Evolutionary conservation across 2,329 filamentous ascomycete genomes (phyloP), one percentile per base, ranked within the genome.

Genomic region (Colletotrichum cereale): DNA sequence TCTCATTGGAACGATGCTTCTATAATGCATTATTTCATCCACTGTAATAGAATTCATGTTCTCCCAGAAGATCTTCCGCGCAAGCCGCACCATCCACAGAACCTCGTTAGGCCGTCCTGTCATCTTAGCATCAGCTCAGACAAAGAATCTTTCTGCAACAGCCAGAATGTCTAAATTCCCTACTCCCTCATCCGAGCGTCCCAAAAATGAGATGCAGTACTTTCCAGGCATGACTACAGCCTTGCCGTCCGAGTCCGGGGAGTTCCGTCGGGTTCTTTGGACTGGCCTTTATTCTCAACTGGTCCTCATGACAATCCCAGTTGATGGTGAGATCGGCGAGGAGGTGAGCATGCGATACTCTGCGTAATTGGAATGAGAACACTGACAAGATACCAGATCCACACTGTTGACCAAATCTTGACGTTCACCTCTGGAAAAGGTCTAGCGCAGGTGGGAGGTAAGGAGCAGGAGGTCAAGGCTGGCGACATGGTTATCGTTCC

Each of bases 291-390:
- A 91, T 77, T 86, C 84, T 14, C 90, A 92, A 78, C 79, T 92
- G 11, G 89, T 91, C 0, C 84, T 89, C 0, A 92, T 91, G 89
- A 89, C 89, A 53, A 84, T 92, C 0, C 90, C 89, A 0, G 86
- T 90, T 0, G 86, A 85, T 18, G 89, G 89, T 2, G 89, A 92
- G 38, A 91, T 92, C 74, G 89, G 90, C n/a, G 89, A 91, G 63
- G 89, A 91, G 80, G 89, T 90, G 71, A 79, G 89, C 90, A 71
- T 16, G 62, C 60, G 7, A 76, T 68, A 40, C 38, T 5, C 36
- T 14, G 2, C 2, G 6, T 38, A 5, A 47, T 16, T 6, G 3
- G 5, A 29, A 12, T 24, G 1, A 12, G 34, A 10, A n/a, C 5
- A 38, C 56, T 26, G 14, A 64, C 58, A 24, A n/a, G 66, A 81